These are phyloP conservation scores for Colletotrichum lindemuthianum DNA, from an alignment of 2,329 filamentous ascomycete genomes.

Conservation along the genomic window DNA sequence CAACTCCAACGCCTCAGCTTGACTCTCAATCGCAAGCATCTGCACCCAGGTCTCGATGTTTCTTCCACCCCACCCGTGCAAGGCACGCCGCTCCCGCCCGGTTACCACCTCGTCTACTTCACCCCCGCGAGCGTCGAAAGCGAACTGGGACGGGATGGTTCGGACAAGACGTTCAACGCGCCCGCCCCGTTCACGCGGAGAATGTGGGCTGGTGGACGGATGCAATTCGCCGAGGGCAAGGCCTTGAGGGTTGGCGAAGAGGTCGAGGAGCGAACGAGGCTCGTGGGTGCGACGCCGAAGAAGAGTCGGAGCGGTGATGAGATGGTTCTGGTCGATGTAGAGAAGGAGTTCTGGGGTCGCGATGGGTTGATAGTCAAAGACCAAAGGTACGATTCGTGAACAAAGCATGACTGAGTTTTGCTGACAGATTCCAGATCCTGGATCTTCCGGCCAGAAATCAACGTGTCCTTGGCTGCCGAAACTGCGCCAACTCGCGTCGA, in stretches of 20 bases:
- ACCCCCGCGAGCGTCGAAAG: conserved; percentile 64
- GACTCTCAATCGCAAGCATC: conserved; percentile 61
- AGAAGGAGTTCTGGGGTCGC: conserved; percentile 66
- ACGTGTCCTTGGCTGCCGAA: conserved; percentile 31
- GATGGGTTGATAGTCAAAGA: conserved; percentile 64
- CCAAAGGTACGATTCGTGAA: conserved; percentile 51
- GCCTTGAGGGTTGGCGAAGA: conserved; percentile 63
- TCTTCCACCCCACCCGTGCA: conserved; percentile 48
- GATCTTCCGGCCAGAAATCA: conserved; percentile 54
- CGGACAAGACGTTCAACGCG: conserved; percentile 69
- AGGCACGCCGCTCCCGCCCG: conserved; percentile 64
- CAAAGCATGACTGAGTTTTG: not conserved
- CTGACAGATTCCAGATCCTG: conserved; percentile 46
- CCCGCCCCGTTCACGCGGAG: conserved; percentile 68
- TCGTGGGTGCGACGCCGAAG: conserved; percentile 65
- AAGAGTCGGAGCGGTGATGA: conserved; percentile 63
- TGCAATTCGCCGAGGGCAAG: conserved; percentile 55
- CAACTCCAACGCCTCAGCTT: conserved; percentile 71
- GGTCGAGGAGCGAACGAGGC: conserved; percentile 64
- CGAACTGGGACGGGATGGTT: conserved; percentile 68
- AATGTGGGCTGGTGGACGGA: conserved; percentile 75
- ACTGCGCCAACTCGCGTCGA: conserved; percentile 35
- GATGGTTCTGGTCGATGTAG: conserved; percentile 73
- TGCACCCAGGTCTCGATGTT: conserved; percentile 51
- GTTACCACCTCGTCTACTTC: conserved; percentile 73